Evolutionary conservation across 78 protist genomes (phyloP).

Genomic region (Dictyostelium intermedium): DNA sequence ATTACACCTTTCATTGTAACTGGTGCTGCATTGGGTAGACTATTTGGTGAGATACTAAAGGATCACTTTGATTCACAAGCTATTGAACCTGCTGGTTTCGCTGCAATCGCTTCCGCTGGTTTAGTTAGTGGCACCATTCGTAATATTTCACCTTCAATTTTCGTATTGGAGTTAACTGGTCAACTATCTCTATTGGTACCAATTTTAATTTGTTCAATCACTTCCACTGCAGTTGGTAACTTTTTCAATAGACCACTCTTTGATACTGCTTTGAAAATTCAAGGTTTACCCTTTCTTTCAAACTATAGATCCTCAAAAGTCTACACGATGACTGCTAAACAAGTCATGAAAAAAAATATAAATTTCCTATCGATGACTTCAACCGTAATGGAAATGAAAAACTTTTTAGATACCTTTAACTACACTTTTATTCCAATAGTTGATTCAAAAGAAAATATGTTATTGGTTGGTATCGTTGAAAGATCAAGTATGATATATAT

Average conservation of each 20-base stretch:
- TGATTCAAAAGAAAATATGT: constrained; percentile 54
- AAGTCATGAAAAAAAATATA: constrained; percentile 46
- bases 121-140: constrained; percentile 87
- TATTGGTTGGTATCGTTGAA: constrained; percentile 62
- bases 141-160: constrained; percentile 83
- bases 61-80: constrained; percentile 8
- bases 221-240: constrained; percentile 79
- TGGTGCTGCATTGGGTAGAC: constrained; percentile 88
- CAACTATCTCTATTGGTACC: constrained; percentile 84
- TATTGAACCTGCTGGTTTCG: constrained; percentile 76
- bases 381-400: constrained; percentile 14
- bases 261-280: constrained; percentile 79
- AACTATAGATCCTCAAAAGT: constrained; percentile 37
- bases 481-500: constrained; percentile 28
- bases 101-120: constrained; percentile 90
- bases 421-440: constrained; percentile 63
- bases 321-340: constrained; percentile 75
- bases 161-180: constrained; percentile 91
- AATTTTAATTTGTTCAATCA: constrained; percentile 83
- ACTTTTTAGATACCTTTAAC: neutral
- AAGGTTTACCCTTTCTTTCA: constrained; percentile 79
- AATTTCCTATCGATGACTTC: constrained; percentile 43
- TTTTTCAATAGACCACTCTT: constrained; percentile 77
- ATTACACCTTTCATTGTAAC: constrained; percentile 83
- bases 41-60: constrained; percentile 76